Percentiles rank a stretch among this genome's conserved stretches.
These are phyloP conservation scores for Plicaturopsis crispa DNA, from an alignment of 768 basidiomycete species.

Conservation along the genomic window DNA sequence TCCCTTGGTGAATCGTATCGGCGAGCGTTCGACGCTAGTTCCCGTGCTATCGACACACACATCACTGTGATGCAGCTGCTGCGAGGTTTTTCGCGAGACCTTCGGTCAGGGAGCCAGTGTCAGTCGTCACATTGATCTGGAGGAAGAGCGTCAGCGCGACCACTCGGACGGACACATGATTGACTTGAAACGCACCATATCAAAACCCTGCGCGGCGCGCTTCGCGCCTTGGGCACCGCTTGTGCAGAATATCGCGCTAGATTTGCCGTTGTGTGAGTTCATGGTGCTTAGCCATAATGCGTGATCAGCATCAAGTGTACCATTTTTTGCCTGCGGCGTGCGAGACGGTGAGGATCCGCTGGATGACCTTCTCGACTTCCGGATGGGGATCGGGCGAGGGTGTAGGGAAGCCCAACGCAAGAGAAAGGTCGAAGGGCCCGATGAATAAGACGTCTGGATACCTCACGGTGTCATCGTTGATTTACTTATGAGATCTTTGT, in stretches of 20 bases:
- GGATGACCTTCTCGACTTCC: conserved; percentile 52
- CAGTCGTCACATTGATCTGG: conserved; percentile 43
- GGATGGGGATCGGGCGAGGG: conserved; percentile 62
- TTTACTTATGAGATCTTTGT: no score
- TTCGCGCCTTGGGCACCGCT: conserved; percentile 34
- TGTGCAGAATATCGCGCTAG: conserved; percentile 41
- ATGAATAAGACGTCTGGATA: conserved; percentile 46
- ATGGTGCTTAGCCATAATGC: no score
- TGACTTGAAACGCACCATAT: conserved; percentile 31
- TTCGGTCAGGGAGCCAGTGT: conserved; percentile 35
- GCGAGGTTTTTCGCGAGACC: conserved; percentile 12
- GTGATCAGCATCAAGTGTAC: conserved; percentile 22
- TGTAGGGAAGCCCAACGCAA: conserved; percentile 49
- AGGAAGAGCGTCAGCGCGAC: neutral
- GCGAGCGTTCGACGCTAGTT: no score
- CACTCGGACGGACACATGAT: neutral
- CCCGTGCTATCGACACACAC: no score
- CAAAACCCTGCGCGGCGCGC: conserved; percentile 43
- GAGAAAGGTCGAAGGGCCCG: conserved; percentile 63
- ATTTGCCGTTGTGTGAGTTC: neutral
- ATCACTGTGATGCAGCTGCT: no score
- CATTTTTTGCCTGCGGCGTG: conserved; percentile 60
- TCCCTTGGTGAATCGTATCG: no score
- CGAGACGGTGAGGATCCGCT: conserved; percentile 38
- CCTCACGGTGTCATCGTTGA: no score